Base-by-base conservation (phyloP, 257 asterid species). In the Solanum tacnaense region DNA sequence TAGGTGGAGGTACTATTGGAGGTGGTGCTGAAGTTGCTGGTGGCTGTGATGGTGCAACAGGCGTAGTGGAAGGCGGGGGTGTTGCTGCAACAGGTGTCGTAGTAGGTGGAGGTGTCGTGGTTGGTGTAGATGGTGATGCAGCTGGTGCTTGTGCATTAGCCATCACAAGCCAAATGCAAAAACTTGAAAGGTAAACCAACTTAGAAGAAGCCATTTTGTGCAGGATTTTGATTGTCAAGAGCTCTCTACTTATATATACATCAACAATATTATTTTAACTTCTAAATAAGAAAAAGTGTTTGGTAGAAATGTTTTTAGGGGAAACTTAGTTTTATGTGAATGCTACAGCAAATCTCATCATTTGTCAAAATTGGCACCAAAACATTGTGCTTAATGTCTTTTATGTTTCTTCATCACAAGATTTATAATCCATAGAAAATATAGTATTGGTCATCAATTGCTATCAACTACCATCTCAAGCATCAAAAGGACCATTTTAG, bases 121-220 rank as follows among this genome's bases (percentile, higher is more conserved):
- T 93, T 0, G 92, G 86, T 18, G 18, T 93, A 70, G 96, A 82
- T 9, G 98, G 99, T 74, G 98, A 91, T 90, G 93, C 94, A 60
- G 96, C 96, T 4, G 99, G 99, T 85, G 95, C 89, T 92, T 96
- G 99, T 46, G 94, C 96, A 92, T 92, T 88, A 75, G 92, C 96
- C 38, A 91, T 86, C 39, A 91, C 92, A 41, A 92, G 73, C 29
- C 91, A 91, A 83, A 96, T 90, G 94, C 91, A 90, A 87, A 92
- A 93, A 88, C 94, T 75, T 44, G 91, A 74, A 87, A 94, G 88
- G 86, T 83, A 90, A 83, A 90, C 85, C 93, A 94, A 92, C 75
- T 84, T 34, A 44, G 88, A 84, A 39, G 92, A 46, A 83, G 94
- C 96, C 98, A 96, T 96, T 84, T 91, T 91, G 86, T 84, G 52